Base-by-base conservation (phyloP, 345 rosid species). In the Pistacia atlantica region DNA sequence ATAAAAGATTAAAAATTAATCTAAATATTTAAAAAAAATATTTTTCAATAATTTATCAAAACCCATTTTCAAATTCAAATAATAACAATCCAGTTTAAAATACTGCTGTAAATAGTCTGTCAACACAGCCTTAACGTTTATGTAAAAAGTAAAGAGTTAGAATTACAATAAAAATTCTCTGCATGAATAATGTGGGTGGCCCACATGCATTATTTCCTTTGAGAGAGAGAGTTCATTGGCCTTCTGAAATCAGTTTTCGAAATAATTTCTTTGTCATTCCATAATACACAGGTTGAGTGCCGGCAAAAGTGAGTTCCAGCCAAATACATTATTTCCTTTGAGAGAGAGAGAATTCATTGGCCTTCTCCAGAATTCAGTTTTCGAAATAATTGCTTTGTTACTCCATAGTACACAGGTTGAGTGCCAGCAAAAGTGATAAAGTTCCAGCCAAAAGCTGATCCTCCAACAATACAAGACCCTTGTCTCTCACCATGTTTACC, bases 371-470 rank as follows among this genome's bases (percentile, higher is more conserved):
- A 46, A 52, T 75, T 80, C 56, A 80, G 82, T 70, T 76, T 80
- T 82, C 90, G 86, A 82, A 89, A 96, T 25, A 89, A 84, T 77
- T 91, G 93, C 80, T 91, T 93, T 1, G 97, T 86, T 75, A 77
- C 81, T 58, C 99, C 98, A 71, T 78, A 88, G 80, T 89, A 93
- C 42, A 83, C 80, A 14, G 92, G 86, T 63, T 80, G 77, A 8
- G 69, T 68, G 58, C 94, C 85, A 2, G 87, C 56, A 79, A 64
- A 84, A 59, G 97, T 95, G 13, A 92, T 58, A 74, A 92, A 93
- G 71, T 96, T 92, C 99, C 99, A 96, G 59, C 97, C 99, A 75
- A 92, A 92, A 37, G 92, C 92, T 0, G 97, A 93, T 14, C 97
- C 93, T 22, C 98, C 99, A n/a, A 90, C 86, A 52, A 89, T 82